Base-by-base conservation (phyloP, 164 flowering plant species). In the Aristolochia contorta region DNA sequence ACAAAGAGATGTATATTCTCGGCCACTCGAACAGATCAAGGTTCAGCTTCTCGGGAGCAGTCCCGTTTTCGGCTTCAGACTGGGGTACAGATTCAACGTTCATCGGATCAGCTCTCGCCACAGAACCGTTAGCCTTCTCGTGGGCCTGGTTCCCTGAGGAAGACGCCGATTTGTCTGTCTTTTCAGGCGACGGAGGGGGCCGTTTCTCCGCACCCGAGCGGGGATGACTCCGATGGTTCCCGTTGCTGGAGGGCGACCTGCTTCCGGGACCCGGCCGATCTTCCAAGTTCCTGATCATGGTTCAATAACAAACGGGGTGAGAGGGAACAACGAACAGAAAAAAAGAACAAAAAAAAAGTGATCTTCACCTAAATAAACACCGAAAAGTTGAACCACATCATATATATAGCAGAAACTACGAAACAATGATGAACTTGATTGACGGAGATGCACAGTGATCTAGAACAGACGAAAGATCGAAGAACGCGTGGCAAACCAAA, bases 11-110 rank as follows among this genome's bases (percentile, higher is more conserved):
- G 51, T 66, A 79, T 46, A 86, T 65, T 67, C 78, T 83, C 1
- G 92, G 87, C 87, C 86, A 83, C 65, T 69, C 77, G 14, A 73
- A 63, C 24, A 24, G 53, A 24, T 68, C 75, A n/a, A 69, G 64
- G 63, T 76, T 79, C 23, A 74, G 48, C 61, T 67, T 72, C 72
- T 69, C 77, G 18, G 23, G 51, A 6, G 64, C 56, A 6, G 21
- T 58, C 24, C 25, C 41, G 25, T 53, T 54, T 50, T 50, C 62
- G 37, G 62, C 61, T 22, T 67, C 71, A 3, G 56, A 51, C 43
- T 30, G 27, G 4, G 55, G 32, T 6, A 48, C 21, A 12, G 68
- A 41, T 30, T 56, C 65, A 30, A 24, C 54, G 16, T 56, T 65
- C 62, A 65, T 47, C 33, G 56, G 54, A 3, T 57, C 66, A 13